A percentile compares a stretch with the other conserved stretches of the same genome.
Conservation (phyloP, 2,329 filamentous ascomycete genomes). For the Neophaeococcomyces aloes region DNA sequence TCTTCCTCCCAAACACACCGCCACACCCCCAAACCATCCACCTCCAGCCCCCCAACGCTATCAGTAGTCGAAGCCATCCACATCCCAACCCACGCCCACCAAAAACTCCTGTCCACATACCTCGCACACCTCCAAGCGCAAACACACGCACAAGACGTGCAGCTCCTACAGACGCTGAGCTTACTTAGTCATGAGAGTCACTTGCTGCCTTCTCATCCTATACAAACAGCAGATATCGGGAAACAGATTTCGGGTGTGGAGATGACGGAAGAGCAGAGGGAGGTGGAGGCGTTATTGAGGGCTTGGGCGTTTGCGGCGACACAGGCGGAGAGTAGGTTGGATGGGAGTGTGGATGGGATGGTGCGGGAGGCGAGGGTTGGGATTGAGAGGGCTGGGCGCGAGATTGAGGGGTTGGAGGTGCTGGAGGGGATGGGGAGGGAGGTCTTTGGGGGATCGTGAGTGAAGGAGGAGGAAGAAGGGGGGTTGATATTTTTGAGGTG, state of each 20-base stretch:
- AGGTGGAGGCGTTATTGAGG: conserved; percentile 11
- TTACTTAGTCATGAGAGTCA: conserved; percentile 21
- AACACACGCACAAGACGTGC: conserved; percentile 7
- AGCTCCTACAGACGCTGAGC: conserved; percentile 13
- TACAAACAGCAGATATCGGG: conserved; percentile 12
- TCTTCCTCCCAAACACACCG: neutral
- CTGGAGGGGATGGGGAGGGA: neutral
- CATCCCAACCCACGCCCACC: conserved; percentile 9
- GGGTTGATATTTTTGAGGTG: no score
- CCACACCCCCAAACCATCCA: neutral
- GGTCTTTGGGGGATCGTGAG: neutral
- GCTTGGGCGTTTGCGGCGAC: conserved; percentile 20
- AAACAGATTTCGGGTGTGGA: no score
- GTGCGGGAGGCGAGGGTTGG: neutral
- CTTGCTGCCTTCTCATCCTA: conserved; percentile 13
- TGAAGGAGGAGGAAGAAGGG: no score
- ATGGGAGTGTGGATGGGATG: neutral
- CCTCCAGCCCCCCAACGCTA: neutral
- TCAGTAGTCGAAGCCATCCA: conserved; percentile 10
- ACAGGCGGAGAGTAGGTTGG: conserved; percentile 11
- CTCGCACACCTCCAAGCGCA: conserved; percentile 9
- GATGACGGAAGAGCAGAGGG: conserved; percentile 2
- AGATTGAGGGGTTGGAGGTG: neutral
- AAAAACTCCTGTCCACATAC: conserved; percentile 8
- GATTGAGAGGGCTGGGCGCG: neutral